These are phyloP conservation scores for Gillenia trifoliata DNA, from an alignment of 306 rosid species.

Conservation along the genomic window DNA sequence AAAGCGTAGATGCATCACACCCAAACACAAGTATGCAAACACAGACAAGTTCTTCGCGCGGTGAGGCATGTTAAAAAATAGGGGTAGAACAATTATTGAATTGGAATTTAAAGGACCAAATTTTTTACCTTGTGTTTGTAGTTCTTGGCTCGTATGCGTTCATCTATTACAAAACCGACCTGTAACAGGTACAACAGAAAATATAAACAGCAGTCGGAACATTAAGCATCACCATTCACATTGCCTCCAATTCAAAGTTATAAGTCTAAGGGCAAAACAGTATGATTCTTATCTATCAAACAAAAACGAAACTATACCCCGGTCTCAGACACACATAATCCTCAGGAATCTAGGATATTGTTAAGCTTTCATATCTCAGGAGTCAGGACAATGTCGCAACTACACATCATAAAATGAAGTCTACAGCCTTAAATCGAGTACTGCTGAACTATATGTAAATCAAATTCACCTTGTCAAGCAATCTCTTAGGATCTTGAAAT, in stretches of 20 bases:
- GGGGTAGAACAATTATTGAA: not conserved
- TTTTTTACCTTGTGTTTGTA: slow-evolving; percentile 66
- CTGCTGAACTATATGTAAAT: no score
- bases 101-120: not conserved
- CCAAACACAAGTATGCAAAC: not conserved
- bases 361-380: no score
- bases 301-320: no score
- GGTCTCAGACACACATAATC: no score
- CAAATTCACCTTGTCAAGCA: slow-evolving; percentile 72
- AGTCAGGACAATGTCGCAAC: no score
- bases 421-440: no score
- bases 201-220: slow-evolving; percentile 4
- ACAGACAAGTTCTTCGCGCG: no score
- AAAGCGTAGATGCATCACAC: slow-evolving; percentile 1
- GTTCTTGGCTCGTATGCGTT: slow-evolving; percentile 72
- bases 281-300: not conserved
- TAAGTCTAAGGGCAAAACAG: not conserved
- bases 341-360: no score
- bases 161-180: slow-evolving; percentile 92
- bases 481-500: slow-evolving; percentile 87
- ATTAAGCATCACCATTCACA: not conserved
- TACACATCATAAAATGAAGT: no score
- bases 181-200: slow-evolving; percentile 27
- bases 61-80: not conserved
- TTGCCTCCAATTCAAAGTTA: not conserved